Base-by-base conservation (phyloP, 139 green algal genomes). In the Closterium sp. region DNA sequence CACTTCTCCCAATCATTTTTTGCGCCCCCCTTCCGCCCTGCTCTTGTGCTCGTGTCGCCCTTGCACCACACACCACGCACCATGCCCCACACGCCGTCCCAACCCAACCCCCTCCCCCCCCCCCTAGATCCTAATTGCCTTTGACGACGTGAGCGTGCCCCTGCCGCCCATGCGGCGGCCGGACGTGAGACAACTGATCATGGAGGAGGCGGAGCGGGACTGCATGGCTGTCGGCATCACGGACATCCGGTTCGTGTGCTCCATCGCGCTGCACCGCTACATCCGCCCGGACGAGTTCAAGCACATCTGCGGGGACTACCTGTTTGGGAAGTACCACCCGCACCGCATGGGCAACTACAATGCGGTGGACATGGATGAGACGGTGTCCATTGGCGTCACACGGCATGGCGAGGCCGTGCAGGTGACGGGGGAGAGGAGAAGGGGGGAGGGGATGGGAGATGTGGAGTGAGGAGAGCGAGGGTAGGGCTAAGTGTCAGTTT, bases 191-290 rank as follows among this genome's bases (percentile, higher is more conserved):
- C n/a, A 23, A 2, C 10, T 91, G n/a, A 93, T 89, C 31, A 87
- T 93, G 86, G 90, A 95, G 87, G 23, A 85, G n/a, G 84, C 36
- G 5, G 93, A 95, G 90, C 9, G 19, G 3, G 86, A 90, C 16
- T 94, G 90, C 88, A 31, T 95, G 34, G 90, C 91, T 7, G 87
- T 90, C 66, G 93, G 93, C 66, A 33, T 95, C 12, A 91, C 81
- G 32, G 88, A 93, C 87, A 87, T 95, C 86, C 9, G 36, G 66
- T 95, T 95, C 32, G 86, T 95, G 32, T 95, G 91, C 88, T 94
- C 91, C 90, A 95, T 95, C 43, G 93, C 93, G 23, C 91, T 95
- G 87, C 93, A 95, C 88, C 69, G 93, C 33, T 94, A 84, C 88
- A 92, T 94, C 28, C 90, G 92, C 21, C 84, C 38, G 0, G 90